These are phyloP conservation scores for Colletotrichum limetticola DNA, from an alignment of 2,329 filamentous ascomycete genomes.

Conservation along the genomic window DNA sequence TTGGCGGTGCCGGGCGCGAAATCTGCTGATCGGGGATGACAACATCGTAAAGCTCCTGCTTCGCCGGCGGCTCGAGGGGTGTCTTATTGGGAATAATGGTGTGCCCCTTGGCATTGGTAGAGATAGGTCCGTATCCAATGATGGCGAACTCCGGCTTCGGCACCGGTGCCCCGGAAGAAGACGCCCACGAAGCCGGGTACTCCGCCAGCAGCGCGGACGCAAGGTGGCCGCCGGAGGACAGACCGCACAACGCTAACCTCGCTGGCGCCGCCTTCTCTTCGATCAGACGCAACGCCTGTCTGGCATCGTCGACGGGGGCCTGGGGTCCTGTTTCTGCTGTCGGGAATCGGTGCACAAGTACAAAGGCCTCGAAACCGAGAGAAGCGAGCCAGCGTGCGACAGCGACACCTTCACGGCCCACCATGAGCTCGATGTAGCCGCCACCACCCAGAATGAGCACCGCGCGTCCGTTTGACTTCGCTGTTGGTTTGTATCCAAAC, in stretches of 20 bases:
- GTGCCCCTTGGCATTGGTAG: constrained; percentile 37
- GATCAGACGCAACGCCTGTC: constrained; percentile 36
- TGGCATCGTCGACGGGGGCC: constrained; percentile 37
- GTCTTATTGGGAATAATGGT: constrained; percentile 37
- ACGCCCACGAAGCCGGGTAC: constrained; percentile 35
- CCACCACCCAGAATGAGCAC: constrained; percentile 38
- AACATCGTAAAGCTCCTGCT: constrained; percentile 38
- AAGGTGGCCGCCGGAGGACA: constrained; percentile 39
- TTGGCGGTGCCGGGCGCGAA: constrained; percentile 32
- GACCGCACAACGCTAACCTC: constrained; percentile 34
- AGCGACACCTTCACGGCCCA: constrained; percentile 37
- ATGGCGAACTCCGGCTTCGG: constrained; percentile 35
- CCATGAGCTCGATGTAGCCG: constrained; percentile 39
- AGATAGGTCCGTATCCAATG: constrained; percentile 40
- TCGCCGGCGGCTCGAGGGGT: constrained; percentile 37
- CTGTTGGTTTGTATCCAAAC: constrained; percentile 37
- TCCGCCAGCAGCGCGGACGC: constrained; percentile 37
- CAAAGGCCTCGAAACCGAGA: constrained; percentile 38
- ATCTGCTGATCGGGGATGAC: constrained; percentile 38
- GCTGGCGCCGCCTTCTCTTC: background rate
- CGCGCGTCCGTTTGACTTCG: constrained; percentile 32
- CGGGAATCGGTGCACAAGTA: constrained; percentile 39
- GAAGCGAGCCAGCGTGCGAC: constrained; percentile 37
- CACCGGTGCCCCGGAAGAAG: constrained; percentile 19
- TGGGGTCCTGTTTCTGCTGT: constrained; percentile 33